Conservation (phyloP, 768 basidiomycete species). For the Clitopilus hobsonii region DNA sequence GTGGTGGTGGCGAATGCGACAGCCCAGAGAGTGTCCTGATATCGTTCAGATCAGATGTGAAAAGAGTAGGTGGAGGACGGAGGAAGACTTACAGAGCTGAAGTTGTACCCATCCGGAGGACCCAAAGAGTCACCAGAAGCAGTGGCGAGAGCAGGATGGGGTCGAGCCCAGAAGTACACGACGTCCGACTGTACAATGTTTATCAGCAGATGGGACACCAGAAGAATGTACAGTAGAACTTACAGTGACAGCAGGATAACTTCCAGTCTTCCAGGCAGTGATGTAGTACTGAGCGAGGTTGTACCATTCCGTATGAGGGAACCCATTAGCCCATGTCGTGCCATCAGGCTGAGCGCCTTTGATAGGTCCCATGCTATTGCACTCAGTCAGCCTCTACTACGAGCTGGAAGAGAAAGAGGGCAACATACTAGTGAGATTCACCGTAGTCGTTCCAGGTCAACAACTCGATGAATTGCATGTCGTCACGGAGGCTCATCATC, state of each 20-base stretch:
- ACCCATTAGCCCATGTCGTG: slow-evolving; percentile 36
- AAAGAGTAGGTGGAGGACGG: slow-evolving; percentile 4
- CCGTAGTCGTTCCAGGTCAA: slow-evolving; percentile 78
- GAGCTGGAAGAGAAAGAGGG: neutral
- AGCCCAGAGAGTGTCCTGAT: slow-evolving; percentile 59
- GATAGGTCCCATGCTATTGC: slow-evolving; percentile 49
- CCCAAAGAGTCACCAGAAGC: slow-evolving; percentile 39
- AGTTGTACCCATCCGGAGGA: slow-evolving; percentile 45
- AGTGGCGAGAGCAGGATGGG: slow-evolving; percentile 49
- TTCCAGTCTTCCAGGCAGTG: slow-evolving; percentile 61
- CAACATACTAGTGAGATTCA: slow-evolving; percentile 62
- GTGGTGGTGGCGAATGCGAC: slow-evolving; percentile 53
- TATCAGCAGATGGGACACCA: slow-evolving; percentile 3
- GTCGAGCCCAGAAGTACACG: slow-evolving; percentile 58
- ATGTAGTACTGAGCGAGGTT: slow-evolving; percentile 64
- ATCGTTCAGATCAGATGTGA: neutral
- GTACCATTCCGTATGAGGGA: slow-evolving; percentile 51
- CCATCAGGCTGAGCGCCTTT: slow-evolving; percentile 41
- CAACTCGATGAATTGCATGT: slow-evolving; percentile 57
- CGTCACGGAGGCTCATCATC: slow-evolving; percentile 53
- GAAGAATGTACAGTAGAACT: slow-evolving; percentile 30
- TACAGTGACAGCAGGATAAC: slow-evolving; percentile 52
- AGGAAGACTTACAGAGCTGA: slow-evolving; percentile 38
- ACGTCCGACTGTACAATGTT: slow-evolving; percentile 29
- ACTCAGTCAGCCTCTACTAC: neutral